Evolutionary conservation across 176 grass and related monocot species (phyloP), one percentile per base, ranked within the genome.

Genomic region (Pontederia paniculata): DNA sequence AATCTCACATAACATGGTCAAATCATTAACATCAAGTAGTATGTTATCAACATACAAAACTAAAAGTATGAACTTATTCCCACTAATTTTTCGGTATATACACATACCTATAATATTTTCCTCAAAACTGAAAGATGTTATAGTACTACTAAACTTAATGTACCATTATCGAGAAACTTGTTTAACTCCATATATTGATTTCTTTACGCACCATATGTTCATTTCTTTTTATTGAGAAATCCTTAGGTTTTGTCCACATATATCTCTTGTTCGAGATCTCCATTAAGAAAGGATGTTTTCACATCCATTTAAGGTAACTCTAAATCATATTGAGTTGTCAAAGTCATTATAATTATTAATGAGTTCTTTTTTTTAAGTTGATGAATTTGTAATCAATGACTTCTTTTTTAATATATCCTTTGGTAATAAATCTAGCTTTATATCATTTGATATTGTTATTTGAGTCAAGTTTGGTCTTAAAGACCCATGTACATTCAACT

Each of bases 221-320:
- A 28, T 57, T 57, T 57, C 6, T 12, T 57, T 57, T 0, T 18
- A 13, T 46, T 9, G 1, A 15, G 22, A 53, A 53, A 20, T 17
- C 8, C 19, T 53, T 20, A 13, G 60, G 54, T n/a, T n/a, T 69
- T 73, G 63, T 53, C 8, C 50, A 53, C 19, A 53, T 53, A 53
- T 2, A 53, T n/a, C n/a, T n/a, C 50, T 53, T 53, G 16, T 53
- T 53, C 50, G 19, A 53, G 8, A 53, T 53, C 19, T 16, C 6
- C 50, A 71, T 78, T 78, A 0, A 67, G 8, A 65, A 78, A 78
- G 3, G 59, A 7, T 23, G 57, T 77, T 70, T 78, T 72, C 20
- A 78, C 60, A 72, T 78, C 68, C 60, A 72, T 78, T 18, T 72
- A 18, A 17, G 57, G 45, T 42, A 78, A 50, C 59, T 73, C 37